phyloP scores from a whole-genome alignment of 1,284 basidiomycete genomes.

The Puccinia triticina region DNA sequence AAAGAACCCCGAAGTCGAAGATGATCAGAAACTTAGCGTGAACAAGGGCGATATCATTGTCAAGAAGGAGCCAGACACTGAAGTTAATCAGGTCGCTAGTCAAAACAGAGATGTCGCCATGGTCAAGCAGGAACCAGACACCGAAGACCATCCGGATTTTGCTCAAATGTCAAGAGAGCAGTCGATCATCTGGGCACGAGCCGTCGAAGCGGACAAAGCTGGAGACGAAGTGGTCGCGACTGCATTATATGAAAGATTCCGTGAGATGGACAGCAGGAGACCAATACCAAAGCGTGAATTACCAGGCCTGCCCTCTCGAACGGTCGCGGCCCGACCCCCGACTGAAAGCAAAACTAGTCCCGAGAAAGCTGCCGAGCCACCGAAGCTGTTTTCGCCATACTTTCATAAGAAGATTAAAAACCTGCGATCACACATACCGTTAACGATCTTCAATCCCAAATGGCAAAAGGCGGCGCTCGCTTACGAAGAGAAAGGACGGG shows the following conservation, averaged over 20 bases:
- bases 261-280: not conserved
- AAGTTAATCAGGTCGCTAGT: not conserved
- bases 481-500: not conserved
- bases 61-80: not conserved
- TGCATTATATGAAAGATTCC: not conserved
- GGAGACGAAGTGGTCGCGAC: not conserved
- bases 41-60: not conserved
- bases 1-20: not conserved
- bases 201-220: not conserved
- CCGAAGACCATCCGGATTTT: no score
- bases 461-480: constrained; percentile 5
- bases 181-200: not conserved
- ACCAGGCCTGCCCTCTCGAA: not conserved
- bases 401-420: constrained; percentile 6
- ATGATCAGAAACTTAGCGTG: not conserved
- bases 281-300: not conserved
- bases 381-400: not conserved
- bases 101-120: not conserved
- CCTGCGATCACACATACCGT: not conserved
- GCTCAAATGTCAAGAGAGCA: no score
- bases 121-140: no score
- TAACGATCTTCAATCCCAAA: constrained; percentile 13
- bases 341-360: not conserved
- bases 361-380: not conserved
- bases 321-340: not conserved